Conservation (phyloP, 2,329 filamentous ascomycete species). For the Amesomyces nigricolor region DNA sequence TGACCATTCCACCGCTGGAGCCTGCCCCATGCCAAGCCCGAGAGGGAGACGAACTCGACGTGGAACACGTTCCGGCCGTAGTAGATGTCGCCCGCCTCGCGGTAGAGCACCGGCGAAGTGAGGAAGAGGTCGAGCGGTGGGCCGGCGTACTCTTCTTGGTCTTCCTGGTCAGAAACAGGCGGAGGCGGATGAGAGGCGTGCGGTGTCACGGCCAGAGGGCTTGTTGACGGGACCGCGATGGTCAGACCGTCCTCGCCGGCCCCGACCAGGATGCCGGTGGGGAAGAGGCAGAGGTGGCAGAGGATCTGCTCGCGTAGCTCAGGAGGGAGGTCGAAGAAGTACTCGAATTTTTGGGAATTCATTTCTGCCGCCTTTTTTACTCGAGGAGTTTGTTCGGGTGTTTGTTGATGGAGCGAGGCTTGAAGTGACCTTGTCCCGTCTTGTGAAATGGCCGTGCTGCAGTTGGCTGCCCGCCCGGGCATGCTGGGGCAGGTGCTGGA, state of each 20-base stretch:
- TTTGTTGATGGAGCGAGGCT: too few species aligned
- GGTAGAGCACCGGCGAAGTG: slow-evolving; percentile 23
- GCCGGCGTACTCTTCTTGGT: neutral
- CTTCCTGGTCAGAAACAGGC: neutral
- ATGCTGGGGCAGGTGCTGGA: too few species aligned
- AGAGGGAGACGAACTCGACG: slow-evolving; percentile 16
- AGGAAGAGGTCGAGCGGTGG: slow-evolving; percentile 23
- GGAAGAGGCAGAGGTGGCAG: slow-evolving; percentile 24
- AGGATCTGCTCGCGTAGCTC: slow-evolving; percentile 30
- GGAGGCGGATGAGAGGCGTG: neutral
- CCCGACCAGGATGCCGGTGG: slow-evolving; percentile 22
- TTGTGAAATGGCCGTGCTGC: too few species aligned
- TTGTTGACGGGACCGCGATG: neutral
- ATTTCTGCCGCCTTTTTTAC: neutral
- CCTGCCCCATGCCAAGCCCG: neutral
- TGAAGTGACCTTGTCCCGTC: too few species aligned
- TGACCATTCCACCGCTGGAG: neutral
- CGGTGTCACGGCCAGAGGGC: neutral
- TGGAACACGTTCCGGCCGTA: slow-evolving; percentile 29
- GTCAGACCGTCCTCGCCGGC: neutral
- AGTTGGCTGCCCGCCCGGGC: too few species aligned
- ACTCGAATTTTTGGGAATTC: slow-evolving; percentile 15
- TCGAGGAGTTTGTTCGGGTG: too few species aligned
- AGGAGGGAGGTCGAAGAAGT: slow-evolving; percentile 29
- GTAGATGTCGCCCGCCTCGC: slow-evolving; percentile 26